phyloP scores from a whole-genome alignment of 495 filamentous ascomycete species.

The Physcia stellaris region DNA sequence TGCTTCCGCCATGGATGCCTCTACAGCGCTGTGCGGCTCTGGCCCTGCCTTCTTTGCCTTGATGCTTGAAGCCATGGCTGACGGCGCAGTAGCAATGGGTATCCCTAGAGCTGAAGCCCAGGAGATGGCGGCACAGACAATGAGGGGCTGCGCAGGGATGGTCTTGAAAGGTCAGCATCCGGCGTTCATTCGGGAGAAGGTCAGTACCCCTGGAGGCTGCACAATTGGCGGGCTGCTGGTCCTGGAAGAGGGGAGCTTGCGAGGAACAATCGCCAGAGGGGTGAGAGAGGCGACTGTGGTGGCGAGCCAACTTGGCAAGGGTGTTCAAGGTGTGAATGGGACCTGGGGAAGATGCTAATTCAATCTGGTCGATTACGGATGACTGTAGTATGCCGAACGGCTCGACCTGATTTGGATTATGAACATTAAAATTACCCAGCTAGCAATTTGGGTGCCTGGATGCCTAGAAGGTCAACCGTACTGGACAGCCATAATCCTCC shows the following conservation, averaged over 20 bases:
- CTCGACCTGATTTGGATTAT: no score
- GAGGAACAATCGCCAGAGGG: slow-evolving; percentile 54
- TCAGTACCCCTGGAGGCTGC: slow-evolving; percentile 67
- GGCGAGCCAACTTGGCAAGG: slow-evolving; percentile 55
- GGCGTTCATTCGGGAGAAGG: slow-evolving; percentile 62
- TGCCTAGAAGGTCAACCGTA: no score
- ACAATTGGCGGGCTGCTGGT: slow-evolving; percentile 66
- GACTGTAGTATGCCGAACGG: no score
- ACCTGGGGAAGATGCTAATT: no score
- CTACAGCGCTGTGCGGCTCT: slow-evolving; percentile 61
- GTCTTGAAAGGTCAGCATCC: slow-evolving; percentile 65
- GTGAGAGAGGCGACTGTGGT: slow-evolving; percentile 69
- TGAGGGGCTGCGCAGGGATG: slow-evolving; percentile 53
- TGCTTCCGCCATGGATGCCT: slow-evolving; percentile 55
- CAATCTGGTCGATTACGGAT: no score
- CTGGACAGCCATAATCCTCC: no score
- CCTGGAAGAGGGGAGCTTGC: slow-evolving; percentile 61
- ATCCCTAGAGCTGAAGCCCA: slow-evolving; percentile 63
- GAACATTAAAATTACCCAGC: no score
- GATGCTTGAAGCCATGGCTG: slow-evolving; percentile 63
- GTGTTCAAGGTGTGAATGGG: slow-evolving; percentile 31
- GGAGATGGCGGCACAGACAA: slow-evolving; percentile 67
- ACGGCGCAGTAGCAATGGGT: slow-evolving; percentile 73
- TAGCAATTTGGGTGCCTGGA: no score
- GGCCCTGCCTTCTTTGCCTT: slow-evolving; percentile 70